Conservation (phyloP, 495 filamentous ascomycete species). For the Lichina pygmaea region DNA sequence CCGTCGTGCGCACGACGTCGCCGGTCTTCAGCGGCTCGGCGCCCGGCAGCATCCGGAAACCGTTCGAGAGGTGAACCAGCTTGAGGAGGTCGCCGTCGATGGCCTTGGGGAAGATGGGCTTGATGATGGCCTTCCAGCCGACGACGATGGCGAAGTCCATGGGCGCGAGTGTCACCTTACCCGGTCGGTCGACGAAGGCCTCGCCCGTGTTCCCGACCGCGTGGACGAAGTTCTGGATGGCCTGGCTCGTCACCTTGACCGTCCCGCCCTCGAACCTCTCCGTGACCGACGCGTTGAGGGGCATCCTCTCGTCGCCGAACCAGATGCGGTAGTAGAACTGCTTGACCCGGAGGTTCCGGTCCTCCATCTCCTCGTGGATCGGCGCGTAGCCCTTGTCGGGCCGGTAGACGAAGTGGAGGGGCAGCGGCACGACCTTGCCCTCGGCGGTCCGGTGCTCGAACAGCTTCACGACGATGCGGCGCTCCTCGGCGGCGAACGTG, state of each 20-base stretch:
- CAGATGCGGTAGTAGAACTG: conserved; percentile 92
- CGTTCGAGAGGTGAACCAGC: conserved; percentile 85
- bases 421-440: conserved; percentile 48
- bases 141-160: conserved; percentile 99
- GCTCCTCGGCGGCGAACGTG: conserved; percentile 33
- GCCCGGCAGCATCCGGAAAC: conserved; percentile 93
- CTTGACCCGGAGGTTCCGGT: conserved; percentile 86
- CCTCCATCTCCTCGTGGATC: conserved; percentile 83
- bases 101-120: conserved; percentile 84
- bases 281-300: conserved; percentile 62
- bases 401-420: conserved; percentile 69
- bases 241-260: conserved; percentile 61
- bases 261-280: conserved; percentile 72
- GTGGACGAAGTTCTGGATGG: conserved; percentile 93
- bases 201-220: conserved; percentile 95
- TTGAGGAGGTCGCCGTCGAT: conserved; percentile 90
- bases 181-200: conserved; percentile 91
- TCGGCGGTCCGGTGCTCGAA: conserved; percentile 74
- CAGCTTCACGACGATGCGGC: conserved; percentile 61
- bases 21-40: conserved; percentile 85
- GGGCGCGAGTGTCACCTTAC: conserved; percentile 80
- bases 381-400: conserved; percentile 88
- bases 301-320: conserved; percentile 71
- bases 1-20: conserved; percentile 75
- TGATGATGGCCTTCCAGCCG: conserved; percentile 96